These are phyloP conservation scores for Trichaptum fuscoviolaceum DNA, from an alignment of 768 basidiomycete genomes.

Conservation along the genomic window DNA sequence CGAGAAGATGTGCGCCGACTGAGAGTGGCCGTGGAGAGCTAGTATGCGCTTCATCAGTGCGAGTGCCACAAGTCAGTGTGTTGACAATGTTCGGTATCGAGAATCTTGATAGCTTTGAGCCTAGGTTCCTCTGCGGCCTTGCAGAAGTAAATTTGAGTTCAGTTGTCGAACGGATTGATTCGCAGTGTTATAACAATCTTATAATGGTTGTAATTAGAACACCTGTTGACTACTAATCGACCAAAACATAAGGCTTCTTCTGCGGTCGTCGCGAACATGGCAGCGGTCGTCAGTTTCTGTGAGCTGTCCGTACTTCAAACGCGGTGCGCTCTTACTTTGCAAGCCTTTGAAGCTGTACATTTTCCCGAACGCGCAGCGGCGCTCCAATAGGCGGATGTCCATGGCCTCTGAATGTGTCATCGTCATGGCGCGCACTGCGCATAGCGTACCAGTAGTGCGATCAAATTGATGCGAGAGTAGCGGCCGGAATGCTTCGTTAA, in stretches of 20 bases:
- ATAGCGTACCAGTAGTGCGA: not conserved
- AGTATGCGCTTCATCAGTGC: slow-evolving; percentile 3
- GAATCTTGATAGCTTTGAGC: not conserved
- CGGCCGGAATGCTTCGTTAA: not conserved
- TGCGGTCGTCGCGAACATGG: not conserved
- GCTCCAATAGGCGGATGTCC: not conserved
- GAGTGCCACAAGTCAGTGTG: not conserved
- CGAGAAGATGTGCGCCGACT: not conserved
- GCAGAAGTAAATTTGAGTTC: not conserved
- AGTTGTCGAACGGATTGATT: not conserved
- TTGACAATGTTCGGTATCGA: not conserved
- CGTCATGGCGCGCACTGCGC: not conserved
- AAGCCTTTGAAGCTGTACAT: not conserved
- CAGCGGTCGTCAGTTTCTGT: not conserved
- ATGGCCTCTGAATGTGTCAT: not conserved
- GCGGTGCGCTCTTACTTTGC: not conserved
- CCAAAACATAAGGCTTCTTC: not conserved
- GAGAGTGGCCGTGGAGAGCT: slow-evolving; percentile 3
- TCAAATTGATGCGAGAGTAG: not conserved
- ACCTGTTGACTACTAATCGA: not conserved
- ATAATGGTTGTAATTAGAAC: not conserved
- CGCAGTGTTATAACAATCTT: not conserved
- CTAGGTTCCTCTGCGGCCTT: not conserved
- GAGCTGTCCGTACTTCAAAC: not conserved
- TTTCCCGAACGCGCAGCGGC: not conserved